Base-by-base conservation (phyloP, 805 yeast species). In the Wickerhamomyces bisporus region DNA sequence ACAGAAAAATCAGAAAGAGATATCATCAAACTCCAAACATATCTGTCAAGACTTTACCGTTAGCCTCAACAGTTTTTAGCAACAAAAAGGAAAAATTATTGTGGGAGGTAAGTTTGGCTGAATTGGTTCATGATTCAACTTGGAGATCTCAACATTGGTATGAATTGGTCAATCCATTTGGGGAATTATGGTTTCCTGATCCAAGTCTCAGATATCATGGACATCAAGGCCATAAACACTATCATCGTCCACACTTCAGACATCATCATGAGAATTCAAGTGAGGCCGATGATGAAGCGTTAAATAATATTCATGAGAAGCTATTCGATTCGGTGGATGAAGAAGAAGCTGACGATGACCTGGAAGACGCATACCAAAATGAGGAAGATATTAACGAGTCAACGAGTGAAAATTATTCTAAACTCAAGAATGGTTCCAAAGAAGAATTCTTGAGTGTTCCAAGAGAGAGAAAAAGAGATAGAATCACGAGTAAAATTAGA, bases 101-200 rank as follows among this genome's bases (percentile, higher is more conserved):
- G 6, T 83, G 89, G 89, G 79, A 81, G 35, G 68, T 83, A 5
- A 82, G 78, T 38, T 50, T 79, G 35, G 65, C 72, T 41, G 93
- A 83, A 50, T 57, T 70, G 23, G 56, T 73, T 11, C 68, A 72
- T 38, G 89, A 83, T 53, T 34, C 68, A 12, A 60, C 67, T 3
- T 82, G 87, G 86, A 57, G 81, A 43, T 54, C 64, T n/a, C 50
- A 50, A 17, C 77, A 75, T 52, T 76, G 81, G 76, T 54, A 65
- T 46, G 79, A 77, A 44, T 55, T 79, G 15, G 55, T 56, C 29
- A 57, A 63, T 29, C 57, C 75, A 1, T 50, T 57, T 2, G 81
- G 80, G 0, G 62, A 67, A 26, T 45, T 68, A 10, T 77, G 83
- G 82, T 77, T 70, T 48, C 77, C 77, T 3, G 33, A 30, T 6